Base-by-base conservation (phyloP, 768 basidiomycete species). In the Rhodotorula sphaerocarpa region DNA sequence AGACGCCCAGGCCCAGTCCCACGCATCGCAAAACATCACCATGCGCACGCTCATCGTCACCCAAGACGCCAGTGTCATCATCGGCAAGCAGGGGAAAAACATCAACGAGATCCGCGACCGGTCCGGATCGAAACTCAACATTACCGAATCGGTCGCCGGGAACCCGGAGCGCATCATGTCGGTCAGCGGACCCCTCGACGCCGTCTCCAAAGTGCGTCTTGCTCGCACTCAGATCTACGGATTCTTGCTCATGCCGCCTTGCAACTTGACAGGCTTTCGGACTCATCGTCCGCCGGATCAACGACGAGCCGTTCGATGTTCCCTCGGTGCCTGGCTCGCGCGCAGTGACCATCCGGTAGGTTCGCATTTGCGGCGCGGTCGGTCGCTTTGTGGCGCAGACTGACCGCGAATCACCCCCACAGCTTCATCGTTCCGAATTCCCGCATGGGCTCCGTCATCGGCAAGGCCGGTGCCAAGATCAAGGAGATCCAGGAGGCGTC, bases 401-500 rank as follows among this genome's bases (percentile, higher is more conserved):
- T 54, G 15, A 50, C 34, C 50, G n/a, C 42, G 21, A 48, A 18
- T 7, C 46, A 14, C 51, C 21, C 14, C 30, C 50, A 15, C 58
- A 70, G 70, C 50, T 71, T 70, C 62, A 96, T 97, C 87, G 95
- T 97, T 60, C 93, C 93, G 67, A 96, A 97, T 77, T 92, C 90
- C 15, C 87, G 93, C 61, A 97, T 97, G 93, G 93, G 93, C 45
- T 95, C 91, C 23, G 90, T 96, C 63, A 99, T 99, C 72, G 95
- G 95, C 59, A 97, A 95, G 76, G 88, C 86, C 66, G 95, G 95
- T 36, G 86, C 86, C 42, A 99, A 99, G 77, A 99, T 99, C 75
- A 96, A 96, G 79, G 95, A 99, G 78, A 99, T 99, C 68, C 95
- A 99, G 74, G 95, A 99, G 72, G 95, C 95, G 31, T 90, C 88